Evolutionary conservation across 306 rosid species (phyloP), one percentile per base, ranked within the genome.

Genomic region (Cucurbita moschata): DNA sequence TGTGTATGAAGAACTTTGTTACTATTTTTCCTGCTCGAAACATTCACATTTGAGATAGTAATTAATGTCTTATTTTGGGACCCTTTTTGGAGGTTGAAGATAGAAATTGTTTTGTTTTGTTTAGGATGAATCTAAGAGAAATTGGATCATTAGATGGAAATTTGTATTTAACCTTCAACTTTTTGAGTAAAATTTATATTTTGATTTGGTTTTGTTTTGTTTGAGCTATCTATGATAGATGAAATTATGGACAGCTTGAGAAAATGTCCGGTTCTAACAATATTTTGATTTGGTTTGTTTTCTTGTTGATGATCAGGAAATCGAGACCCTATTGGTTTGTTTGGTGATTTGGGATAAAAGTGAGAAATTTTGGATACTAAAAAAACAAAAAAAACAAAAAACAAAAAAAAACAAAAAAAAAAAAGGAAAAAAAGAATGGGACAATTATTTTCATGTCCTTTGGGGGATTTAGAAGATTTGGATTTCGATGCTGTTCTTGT

Each of bases 401-500:
- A 58, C 18, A 60, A 44, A 43, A 38, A 63, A 47, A 52, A 49
- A 81, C 37, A 8, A 19, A 3, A 52, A 30, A 61, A 52, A 68
- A 16, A 46, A 50, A 69, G 42, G 42, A 18, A 60, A 44, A 43
- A 38, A 68, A 53, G 57, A 49, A 81, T 84, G 87, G 84, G 80
- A 52, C 56, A 79, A 59, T 21, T 79, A 58, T 75, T 79, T 14
- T 59, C 82, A 37, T 74, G 78, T 16, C 60, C 83, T 37, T 54
- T 76, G 35, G 62, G 74, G 16, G 78, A 82, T 50, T 81, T 74
- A 46, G 79, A 81, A 55, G 85, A 85, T 73, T 54, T 82, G 75
- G 83, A 81, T 70, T 35, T 79, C 61, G 79, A 83, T 76, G 84
- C 85, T 26, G 62, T 79, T 78, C 76, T 82, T 23, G 70, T 63